phyloP scores from a whole-genome alignment of 2,329 filamentous ascomycete species.

The Paramyrothecium sp. region DNA sequence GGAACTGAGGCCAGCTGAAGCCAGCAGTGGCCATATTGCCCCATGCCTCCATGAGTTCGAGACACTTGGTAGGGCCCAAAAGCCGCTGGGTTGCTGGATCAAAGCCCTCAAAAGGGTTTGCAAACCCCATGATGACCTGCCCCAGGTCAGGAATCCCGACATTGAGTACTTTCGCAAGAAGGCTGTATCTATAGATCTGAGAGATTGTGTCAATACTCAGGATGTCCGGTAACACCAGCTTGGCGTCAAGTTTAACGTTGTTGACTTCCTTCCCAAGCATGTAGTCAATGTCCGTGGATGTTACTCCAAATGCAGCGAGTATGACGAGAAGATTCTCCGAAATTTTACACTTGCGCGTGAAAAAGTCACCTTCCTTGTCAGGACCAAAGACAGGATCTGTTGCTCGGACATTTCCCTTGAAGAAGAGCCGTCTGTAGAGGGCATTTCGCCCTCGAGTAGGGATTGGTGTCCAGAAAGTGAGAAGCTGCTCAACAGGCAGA shows the following conservation, averaged over 20 bases:
- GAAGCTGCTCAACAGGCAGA: background rate
- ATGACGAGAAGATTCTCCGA: background rate
- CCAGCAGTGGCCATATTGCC: background rate
- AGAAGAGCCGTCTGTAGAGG: background rate
- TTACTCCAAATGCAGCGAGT: background rate
- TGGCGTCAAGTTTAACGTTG: background rate
- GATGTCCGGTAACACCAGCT: background rate
- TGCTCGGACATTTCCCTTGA: background rate
- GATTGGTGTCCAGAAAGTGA: background rate
- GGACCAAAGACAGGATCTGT: background rate
- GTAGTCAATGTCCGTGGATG: background rate
- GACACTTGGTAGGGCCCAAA: background rate
- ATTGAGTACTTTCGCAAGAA: background rate
- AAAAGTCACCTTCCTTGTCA: background rate
- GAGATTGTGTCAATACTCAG: background rate
- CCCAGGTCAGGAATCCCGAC: background rate
- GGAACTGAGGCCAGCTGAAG: background rate
- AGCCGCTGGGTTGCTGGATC: background rate
- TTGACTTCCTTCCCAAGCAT: background rate
- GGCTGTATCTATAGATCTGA: background rate
- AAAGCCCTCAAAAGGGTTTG: background rate
- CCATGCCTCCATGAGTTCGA: background rate
- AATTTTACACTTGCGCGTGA: background rate
- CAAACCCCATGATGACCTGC: background rate
- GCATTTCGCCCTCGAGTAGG: background rate